Percentiles rank a stretch among this genome's conserved stretches.
Evolutionary conservation across 768 basidiomycete species (phyloP).

Genomic region (Trichaptum fuscoviolaceum): DNA sequence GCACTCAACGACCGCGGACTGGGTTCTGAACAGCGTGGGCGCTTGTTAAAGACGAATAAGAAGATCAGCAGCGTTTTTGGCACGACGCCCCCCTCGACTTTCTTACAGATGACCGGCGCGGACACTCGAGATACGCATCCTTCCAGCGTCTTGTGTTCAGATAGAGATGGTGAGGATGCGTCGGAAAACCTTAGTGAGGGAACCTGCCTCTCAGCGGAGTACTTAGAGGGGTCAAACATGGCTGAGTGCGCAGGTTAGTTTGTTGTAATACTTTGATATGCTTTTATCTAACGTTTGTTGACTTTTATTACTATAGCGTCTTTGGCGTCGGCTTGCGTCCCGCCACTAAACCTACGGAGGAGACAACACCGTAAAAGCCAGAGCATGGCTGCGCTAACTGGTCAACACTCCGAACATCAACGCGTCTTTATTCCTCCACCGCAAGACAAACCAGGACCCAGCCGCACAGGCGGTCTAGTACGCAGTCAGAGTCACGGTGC

Average conservation of each 20-base stretch:
- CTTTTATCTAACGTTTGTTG: background rate
- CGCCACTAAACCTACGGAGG: background rate
- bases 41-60: background rate
- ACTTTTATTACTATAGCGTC: background rate
- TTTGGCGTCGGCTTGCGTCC: background rate
- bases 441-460: background rate
- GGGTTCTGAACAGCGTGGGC: background rate
- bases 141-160: background rate
- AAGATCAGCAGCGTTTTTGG: background rate
- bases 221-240: background rate
- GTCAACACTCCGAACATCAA: background rate
- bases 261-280: background rate
- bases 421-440: background rate
- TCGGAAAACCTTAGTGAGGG: background rate
- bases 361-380: background rate
- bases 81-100: background rate
- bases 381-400: background rate
- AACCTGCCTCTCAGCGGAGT: background rate
- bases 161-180: background rate
- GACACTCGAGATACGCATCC: background rate
- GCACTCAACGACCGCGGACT: background rate
- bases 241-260: background rate
- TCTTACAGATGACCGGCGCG: background rate
- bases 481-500: background rate
- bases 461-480: background rate